Evolutionary conservation across 768 basidiomycete species (phyloP), one percentile per base, ranked within the genome.

Genomic region (Suillus discolor): DNA sequence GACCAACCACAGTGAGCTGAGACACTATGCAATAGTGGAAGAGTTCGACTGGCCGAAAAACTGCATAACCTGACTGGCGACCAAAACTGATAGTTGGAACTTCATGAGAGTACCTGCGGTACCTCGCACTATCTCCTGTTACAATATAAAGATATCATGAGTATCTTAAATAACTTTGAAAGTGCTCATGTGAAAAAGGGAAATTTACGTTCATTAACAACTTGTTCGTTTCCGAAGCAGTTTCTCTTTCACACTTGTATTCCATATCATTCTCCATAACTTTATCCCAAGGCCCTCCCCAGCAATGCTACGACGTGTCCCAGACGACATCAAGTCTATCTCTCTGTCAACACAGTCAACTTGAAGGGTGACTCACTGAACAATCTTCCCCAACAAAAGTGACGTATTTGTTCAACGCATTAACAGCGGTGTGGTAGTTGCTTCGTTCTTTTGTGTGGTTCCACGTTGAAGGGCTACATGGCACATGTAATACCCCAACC

Each of bases 151-250:
- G 31, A 20, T 5, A n/a, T 34, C 11, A 34, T n/a, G 20, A 36
- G 34, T 55, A 36, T 55, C 16, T 51, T 25, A 25, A 51, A 25
- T 51, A 53, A 18, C 31, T 55, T 34, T 5, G 20, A 36, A 55
- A 28, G 18, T 54, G 54, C 18, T 20, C 11, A 34, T 18, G 54
- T 9, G 31, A 55, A 55, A 11, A 54, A 31, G 31, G 53, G 53
- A 31, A 53, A 28, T 28, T 31, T 18, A 54, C 54, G 18, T 55
- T 55, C 18, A 18, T 53, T 45, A 15, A 25, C 11, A n/a, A n/a
- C 54, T 20, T 55, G 54, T 55, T 55, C 34, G 20, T 55, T 55
- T 55, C 54, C 34, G 34, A 55, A 55, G 34, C 54, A 55, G 8
- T 2, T n/a, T 31, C 36, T 55, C 34, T 55, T 55, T 36, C 34